A percentile compares a stretch with the other conserved stretches of the same genome.
Evolutionary conservation across 805 yeast genomes (phyloP).

Genomic region (Cyberlindnera bimundalis): DNA sequence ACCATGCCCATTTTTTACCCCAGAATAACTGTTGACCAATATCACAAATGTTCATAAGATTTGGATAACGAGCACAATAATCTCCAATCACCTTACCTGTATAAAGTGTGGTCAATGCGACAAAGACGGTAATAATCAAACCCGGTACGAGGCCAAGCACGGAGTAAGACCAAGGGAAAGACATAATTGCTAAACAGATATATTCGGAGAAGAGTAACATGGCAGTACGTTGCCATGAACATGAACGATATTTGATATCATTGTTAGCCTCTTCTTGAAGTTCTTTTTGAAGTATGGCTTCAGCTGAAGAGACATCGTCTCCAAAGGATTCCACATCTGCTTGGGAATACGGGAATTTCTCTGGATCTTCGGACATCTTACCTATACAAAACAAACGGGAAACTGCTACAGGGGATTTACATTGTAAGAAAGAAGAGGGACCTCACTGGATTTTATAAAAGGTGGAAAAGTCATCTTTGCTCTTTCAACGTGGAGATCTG

Average conservation of each 20-base stretch:
- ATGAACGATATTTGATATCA: slow-evolving; percentile 44
- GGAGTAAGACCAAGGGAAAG: slow-evolving; percentile 65
- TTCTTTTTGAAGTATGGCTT: slow-evolving; percentile 10
- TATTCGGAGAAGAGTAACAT: slow-evolving; percentile 59
- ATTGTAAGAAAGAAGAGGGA: too few relatives aligned
- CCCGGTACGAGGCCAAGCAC: slow-evolving; percentile 60
- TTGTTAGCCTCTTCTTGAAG: slow-evolving; percentile 22
- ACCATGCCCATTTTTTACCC: slow-evolving; percentile 50
- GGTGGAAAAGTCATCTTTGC: too few relatives aligned
- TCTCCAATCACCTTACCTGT: slow-evolving; percentile 55
- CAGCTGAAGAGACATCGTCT: slow-evolving; percentile 18
- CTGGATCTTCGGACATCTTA: not conserved
- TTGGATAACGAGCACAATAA: slow-evolving; percentile 52
- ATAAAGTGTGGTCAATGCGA: slow-evolving; percentile 48
- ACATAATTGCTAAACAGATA: slow-evolving; percentile 59
- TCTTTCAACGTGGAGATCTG: too few relatives aligned
- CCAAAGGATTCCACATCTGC: slow-evolving; percentile 5
- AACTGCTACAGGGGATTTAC: too few relatives aligned
- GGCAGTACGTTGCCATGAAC: slow-evolving; percentile 58
- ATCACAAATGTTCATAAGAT: slow-evolving; percentile 50
- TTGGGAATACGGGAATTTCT: not conserved
- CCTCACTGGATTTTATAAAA: too few relatives aligned
- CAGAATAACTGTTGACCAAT: slow-evolving; percentile 57
- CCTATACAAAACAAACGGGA: too few relatives aligned
- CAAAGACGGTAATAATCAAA: slow-evolving; percentile 48